Base-by-base conservation (phyloP, 2,329 filamentous ascomycete species). In the Alternaria triticimaculans region DNA sequence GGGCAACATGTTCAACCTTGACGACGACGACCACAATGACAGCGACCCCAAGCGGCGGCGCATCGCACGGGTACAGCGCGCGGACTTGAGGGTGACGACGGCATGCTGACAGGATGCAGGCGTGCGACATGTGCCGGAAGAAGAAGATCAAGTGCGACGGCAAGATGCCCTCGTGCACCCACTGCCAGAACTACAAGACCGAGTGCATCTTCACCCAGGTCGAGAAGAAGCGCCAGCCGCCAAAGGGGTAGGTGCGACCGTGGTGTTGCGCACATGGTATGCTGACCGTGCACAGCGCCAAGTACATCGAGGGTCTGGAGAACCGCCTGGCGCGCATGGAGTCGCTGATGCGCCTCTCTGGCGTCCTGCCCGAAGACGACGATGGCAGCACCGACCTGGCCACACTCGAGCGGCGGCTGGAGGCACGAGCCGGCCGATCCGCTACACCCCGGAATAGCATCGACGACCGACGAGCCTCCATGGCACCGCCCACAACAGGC, bases 101-200 rank as follows among this genome's bases (percentile, higher is more conserved):
- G 57, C 53, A 33, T 70, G 69, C 74, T 76, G 66, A 77, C 73
- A 54, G 33, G 45, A 28, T 68, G 49, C 73, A 94, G 92, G 94
- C 94, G 55, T 97, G 94, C 83, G 94, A 97, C 74, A 96, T 97
- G 94, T 98, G 95, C 79, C 88, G 94, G 73, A 97, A 97, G 83
- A 91, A 91, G 82, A 97, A 95, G 86, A 96, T 98, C 82, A 98
- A 98, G 83, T 98, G 95, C 81, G 96, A 98, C 78, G 95, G 96
- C 71, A 97, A 96, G 83, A 89, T 97, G 82, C 95, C 96, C 41
- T 90, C 94, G 64, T 99, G 96, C 82, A 94, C 93, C 8, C 96
- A 98, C 82, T 99, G 95, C 80, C 91, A 92, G 80, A 98, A 97
- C 80, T 97, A 97, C 85, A 97, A 97, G 86, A 97, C 94, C 6